Base-by-base conservation (phyloP, 140 eudicot species). In the Oenanthe javanica region DNA sequence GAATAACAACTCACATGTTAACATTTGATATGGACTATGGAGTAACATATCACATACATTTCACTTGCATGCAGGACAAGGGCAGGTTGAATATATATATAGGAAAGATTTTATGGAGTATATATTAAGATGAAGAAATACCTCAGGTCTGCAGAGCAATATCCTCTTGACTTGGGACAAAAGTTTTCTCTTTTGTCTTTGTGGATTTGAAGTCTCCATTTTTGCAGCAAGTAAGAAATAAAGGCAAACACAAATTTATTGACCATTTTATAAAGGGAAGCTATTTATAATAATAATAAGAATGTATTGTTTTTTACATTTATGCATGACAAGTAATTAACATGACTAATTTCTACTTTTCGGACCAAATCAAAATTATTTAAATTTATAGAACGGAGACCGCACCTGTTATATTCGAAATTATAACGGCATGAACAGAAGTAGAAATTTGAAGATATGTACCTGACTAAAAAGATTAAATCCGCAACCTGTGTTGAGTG, bases 71-170 rank as follows among this genome's bases (percentile, higher is more conserved):
- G 9, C 7, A 23, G 9, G 4, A 61, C 2, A 16, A 61, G 31
- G 31, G 31, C 31, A 61, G 3, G 15, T 61, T 21, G 69, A 61
- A 49, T 1, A 9, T 49, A 49, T n/a, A n/a, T n/a, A n/a, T n/a
- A n/a, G 52, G 12, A 7, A 10, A 49, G 45, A 9, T 49, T 0
- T 49, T 49, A 49, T 49, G 13, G 10, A 49, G 52, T 10, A 49
- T 12, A n/a, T n/a, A n/a, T n/a, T 49, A 49, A 9, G 52, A 10
- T 31, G 71, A 77, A 23, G 47, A 45, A 74, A 59, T 87, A 93
- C 97, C 96, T 93, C 83, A 18, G 92, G 96, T 38, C 89, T 81
- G 74, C 96, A 89, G 16, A 90, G 79, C 14, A 90, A 77, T 57
- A 77, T 73, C 83, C 85, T 87, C 84, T 93, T 93, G 51, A 86